A percentile compares a stretch with the other conserved stretches of the same genome.
Evolutionary conservation across 768 basidiomycete genomes (phyloP).

Genomic region (Xerocomellus chrysenteron): DNA sequence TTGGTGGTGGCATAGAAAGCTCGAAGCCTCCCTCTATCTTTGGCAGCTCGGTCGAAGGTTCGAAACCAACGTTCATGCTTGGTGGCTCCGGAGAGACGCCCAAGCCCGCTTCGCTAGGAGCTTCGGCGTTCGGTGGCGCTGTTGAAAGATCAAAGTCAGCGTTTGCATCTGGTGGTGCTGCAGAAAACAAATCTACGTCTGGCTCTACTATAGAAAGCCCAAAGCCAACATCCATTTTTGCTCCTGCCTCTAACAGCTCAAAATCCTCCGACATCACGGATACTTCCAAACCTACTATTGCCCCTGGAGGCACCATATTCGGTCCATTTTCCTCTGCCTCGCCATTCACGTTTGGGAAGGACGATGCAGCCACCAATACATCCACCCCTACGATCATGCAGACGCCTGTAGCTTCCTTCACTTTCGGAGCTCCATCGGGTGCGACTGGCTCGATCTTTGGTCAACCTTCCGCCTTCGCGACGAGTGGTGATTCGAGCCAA

Average conservation of each 20-base stretch:
- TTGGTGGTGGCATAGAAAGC: slow-evolving; percentile 5
- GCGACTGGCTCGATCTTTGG: slow-evolving; percentile 6
- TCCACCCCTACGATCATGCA: slow-evolving; percentile 15
- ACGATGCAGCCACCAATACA: slow-evolving; percentile 2
- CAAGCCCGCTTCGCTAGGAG: background rate
- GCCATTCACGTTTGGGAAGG: slow-evolving; percentile 19
- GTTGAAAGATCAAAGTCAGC: slow-evolving; percentile 3
- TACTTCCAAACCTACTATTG: background rate
- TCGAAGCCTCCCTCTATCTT: slow-evolving; percentile 2
- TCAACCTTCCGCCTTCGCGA: slow-evolving; percentile 5
- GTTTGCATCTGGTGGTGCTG: background rate
- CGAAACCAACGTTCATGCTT: slow-evolving; percentile 10
- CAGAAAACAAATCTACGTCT: background rate
- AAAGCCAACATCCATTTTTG: background rate
- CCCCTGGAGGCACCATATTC: slow-evolving; percentile 8
- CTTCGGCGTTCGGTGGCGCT: background rate
- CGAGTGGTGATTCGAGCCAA: slow-evolving; percentile 6
- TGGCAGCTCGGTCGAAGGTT: slow-evolving; percentile 2
- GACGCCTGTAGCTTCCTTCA: slow-evolving; percentile 26
- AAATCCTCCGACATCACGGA: background rate
- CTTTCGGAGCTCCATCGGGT: slow-evolving; percentile 16
- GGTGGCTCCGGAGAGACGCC: slow-evolving; percentile 5
- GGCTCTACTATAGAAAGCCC: background rate
- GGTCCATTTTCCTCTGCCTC: slow-evolving; percentile 4
- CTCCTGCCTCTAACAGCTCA: background rate